Percentiles rank a stretch among this genome's conserved stretches.
These are phyloP conservation scores for Aspergillus affinis DNA, from an alignment of 495 filamentous ascomycete genomes.

Conservation along the genomic window DNA sequence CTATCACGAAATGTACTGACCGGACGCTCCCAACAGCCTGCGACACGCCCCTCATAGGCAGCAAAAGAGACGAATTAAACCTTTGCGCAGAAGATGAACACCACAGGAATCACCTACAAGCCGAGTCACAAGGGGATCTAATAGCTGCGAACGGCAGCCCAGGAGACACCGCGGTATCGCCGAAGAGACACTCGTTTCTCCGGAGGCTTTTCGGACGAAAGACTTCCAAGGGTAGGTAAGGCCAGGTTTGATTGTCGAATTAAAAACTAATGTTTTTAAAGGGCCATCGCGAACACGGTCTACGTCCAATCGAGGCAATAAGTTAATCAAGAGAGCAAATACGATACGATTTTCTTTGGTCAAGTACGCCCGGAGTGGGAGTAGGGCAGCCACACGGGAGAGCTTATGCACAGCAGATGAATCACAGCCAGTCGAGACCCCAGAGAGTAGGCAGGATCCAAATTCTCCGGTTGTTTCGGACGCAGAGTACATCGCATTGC, in stretches of 20 bases:
- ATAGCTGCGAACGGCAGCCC: slow-evolving; percentile 8
- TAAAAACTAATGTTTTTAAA: slow-evolving; percentile 7
- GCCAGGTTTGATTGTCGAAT: background rate
- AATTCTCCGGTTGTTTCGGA: slow-evolving; percentile 16
- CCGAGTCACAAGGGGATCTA: slow-evolving; percentile 13
- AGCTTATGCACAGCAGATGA: slow-evolving; percentile 13
- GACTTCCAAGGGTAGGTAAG: slow-evolving; percentile 21
- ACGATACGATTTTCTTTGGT: slow-evolving; percentile 33
- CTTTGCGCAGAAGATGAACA: slow-evolving; percentile 22
- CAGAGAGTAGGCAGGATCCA: slow-evolving; percentile 10
- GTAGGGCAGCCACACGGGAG: slow-evolving; percentile 16
- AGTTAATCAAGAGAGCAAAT: slow-evolving; percentile 29
- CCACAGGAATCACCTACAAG: background rate
- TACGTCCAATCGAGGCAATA: slow-evolving; percentile 22
- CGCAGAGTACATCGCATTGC: slow-evolving; percentile 20
- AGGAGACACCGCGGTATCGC: background rate
- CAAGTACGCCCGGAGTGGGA: slow-evolving; percentile 22
- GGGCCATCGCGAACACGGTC: slow-evolving; percentile 26
- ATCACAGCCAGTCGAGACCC: background rate
- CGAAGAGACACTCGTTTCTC: slow-evolving; percentile 24
- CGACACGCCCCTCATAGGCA: slow-evolving; percentile 8
- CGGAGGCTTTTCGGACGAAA: slow-evolving; percentile 28
- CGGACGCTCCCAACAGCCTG: slow-evolving; percentile 7
- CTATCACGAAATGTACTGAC: background rate
- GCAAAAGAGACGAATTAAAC: slow-evolving; percentile 5